These are phyloP conservation scores for Rachicladosporium sp. DNA, from an alignment of 2,329 filamentous ascomycete genomes.

Conservation along the genomic window DNA sequence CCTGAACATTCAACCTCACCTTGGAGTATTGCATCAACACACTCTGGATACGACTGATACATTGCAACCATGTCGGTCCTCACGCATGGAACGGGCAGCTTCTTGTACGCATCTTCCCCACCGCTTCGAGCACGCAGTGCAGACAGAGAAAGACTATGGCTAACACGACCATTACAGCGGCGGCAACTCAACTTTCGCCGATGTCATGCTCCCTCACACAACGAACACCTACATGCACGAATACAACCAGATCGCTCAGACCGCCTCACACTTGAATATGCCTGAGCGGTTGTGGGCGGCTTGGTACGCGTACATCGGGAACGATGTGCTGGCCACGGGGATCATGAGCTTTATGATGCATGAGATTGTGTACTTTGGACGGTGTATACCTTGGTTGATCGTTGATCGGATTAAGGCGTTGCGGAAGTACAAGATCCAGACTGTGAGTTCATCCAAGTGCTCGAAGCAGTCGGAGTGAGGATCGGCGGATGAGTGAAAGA, in stretches of 20 bases:
- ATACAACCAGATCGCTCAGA: slow-evolving; percentile 51
- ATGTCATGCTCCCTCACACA: slow-evolving; percentile 26
- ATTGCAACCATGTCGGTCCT: no score
- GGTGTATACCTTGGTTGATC: slow-evolving; percentile 81
- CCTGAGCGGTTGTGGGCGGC: slow-evolving; percentile 83
- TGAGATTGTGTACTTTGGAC: slow-evolving; percentile 88
- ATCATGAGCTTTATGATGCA: slow-evolving; percentile 97
- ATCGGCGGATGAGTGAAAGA: neutral
- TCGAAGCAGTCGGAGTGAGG: neutral
- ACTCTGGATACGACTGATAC: no score
- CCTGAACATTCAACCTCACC: no score
- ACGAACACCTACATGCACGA: slow-evolving; percentile 53
- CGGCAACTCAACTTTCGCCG: slow-evolving; percentile 21
- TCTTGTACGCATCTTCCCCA: no score
- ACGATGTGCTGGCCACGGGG: slow-evolving; percentile 89
- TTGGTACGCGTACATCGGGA: slow-evolving; percentile 97
- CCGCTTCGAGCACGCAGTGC: no score
- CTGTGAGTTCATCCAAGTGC: slow-evolving; percentile 38
- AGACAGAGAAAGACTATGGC: no score
- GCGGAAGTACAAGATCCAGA: slow-evolving; percentile 89
- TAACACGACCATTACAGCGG: no score
- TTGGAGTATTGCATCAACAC: no score
- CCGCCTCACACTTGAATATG: slow-evolving; percentile 77
- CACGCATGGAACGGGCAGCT: no score
- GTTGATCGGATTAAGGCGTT: slow-evolving; percentile 81